phyloP scores from a whole-genome alignment of 176 grass and related monocot genomes.

The Juncus inflexus region DNA sequence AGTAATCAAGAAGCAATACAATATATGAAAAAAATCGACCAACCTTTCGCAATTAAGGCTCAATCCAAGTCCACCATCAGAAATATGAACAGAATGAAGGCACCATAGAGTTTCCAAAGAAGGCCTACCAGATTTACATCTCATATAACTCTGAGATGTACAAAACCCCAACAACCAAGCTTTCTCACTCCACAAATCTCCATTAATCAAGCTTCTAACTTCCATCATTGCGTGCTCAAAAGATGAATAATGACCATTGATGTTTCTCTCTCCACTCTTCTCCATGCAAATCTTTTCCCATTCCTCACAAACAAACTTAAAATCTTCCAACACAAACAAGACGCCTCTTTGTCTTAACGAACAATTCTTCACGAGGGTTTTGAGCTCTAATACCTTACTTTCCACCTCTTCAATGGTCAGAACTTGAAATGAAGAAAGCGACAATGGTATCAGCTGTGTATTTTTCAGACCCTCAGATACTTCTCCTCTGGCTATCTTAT shows the following conservation, averaged over 20 bases:
- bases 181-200: conserved; percentile 19
- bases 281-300: conserved; percentile 37
- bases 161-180: conserved; percentile 69
- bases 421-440: conserved; percentile 38
- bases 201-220: conserved; percentile 43
- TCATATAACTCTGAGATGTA: conserved; percentile 45
- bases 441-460: conserved; percentile 59
- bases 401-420: conserved; percentile 56
- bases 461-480: conserved; percentile 53
- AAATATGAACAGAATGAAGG: conserved; percentile 47
- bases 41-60: conserved; percentile 53
- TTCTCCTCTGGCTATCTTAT: conserved; percentile 59
- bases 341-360: conserved; percentile 46
- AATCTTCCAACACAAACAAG: conserved; percentile 69
- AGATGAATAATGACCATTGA: conserved; percentile 44
- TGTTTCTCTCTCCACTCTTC: conserved; percentile 12
- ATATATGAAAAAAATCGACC: neutral
- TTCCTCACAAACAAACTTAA: conserved; percentile 49
- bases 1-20: neutral
- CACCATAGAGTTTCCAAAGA: conserved; percentile 67
- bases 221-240: conserved; percentile 81
- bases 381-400: conserved; percentile 43
- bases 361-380: conserved; percentile 45
- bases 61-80: conserved; percentile 36
- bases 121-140: conserved; percentile 45